These are phyloP conservation scores for Daldinia sp. DNA, from an alignment of 2,329 filamentous ascomycete species.

Conservation along the genomic window DNA sequence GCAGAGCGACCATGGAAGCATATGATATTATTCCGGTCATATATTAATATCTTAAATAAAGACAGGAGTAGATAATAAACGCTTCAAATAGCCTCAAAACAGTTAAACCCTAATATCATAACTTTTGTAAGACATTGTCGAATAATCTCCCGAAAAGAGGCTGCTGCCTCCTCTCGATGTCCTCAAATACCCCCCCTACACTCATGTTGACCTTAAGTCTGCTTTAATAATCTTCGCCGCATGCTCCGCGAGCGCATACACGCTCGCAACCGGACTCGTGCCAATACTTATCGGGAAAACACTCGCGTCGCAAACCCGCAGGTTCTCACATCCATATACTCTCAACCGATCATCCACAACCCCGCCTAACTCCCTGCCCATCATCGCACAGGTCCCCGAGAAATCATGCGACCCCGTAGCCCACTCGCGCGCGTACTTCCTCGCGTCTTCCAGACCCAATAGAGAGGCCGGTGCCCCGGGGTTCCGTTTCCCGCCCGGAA, in stretches of 20 bases:
- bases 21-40: too few species aligned
- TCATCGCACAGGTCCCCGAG: not conserved
- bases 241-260: not conserved
- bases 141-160: too few species aligned
- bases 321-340: not conserved
- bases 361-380: not conserved
- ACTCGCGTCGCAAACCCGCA: not conserved
- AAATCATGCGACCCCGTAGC: not conserved
- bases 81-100: too few species aligned
- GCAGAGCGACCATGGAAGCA: too few species aligned
- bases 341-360: not conserved
- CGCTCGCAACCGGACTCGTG: not conserved
- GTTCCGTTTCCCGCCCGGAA: not conserved
- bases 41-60: too few species aligned
- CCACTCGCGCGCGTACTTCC: not conserved
- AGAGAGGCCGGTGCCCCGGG: not conserved
- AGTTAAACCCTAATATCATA: not conserved
- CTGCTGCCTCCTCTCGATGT: too few species aligned
- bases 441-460: not conserved
- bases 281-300: not conserved
- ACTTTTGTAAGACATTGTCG: not conserved
- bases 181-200: too few species aligned
- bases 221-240: not conserved
- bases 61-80: too few species aligned
- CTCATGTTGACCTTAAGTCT: not conserved